phyloP scores from a whole-genome alignment of 164 flowering plant genomes.

The Magnolia sinica region DNA sequence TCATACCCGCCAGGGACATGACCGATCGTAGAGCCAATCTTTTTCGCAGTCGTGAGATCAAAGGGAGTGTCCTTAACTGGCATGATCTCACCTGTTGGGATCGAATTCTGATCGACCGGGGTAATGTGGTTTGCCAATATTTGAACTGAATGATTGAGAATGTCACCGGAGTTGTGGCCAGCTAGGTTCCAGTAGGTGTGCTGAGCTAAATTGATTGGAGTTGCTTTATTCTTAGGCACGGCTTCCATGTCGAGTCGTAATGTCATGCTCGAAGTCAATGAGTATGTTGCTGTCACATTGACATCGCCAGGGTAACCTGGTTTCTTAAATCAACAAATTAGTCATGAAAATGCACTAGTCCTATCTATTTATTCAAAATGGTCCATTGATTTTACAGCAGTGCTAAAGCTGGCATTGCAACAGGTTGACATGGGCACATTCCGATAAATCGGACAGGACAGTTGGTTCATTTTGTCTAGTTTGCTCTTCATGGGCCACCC shows the following conservation, averaged over 20 bases:
- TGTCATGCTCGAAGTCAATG: conserved; percentile 65
- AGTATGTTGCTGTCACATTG: conserved; percentile 67
- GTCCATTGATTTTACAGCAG: neutral
- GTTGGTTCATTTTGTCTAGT: too few relatives aligned
- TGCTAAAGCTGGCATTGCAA: too few relatives aligned
- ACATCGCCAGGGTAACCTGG: conserved; percentile 92
- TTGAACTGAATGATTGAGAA: conserved; percentile 70
- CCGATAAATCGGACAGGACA: too few relatives aligned
- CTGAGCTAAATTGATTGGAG: conserved; percentile 82
- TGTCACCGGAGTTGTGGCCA: conserved; percentile 70
- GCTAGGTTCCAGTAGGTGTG: conserved; percentile 95
- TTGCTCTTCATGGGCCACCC: too few relatives aligned
- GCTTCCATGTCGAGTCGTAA: conserved; percentile 96
- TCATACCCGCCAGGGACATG: conserved; percentile 86
- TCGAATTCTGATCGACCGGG: conserved; percentile 69
- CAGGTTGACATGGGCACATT: too few relatives aligned
- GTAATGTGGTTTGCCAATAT: conserved; percentile 70
- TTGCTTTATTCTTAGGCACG: conserved; percentile 65
- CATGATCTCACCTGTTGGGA: conserved; percentile 85
- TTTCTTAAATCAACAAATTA: conserved; percentile 1
- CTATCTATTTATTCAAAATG: too few relatives aligned
- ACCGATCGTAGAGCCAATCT: conserved; percentile 50
- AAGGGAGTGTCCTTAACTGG: conserved; percentile 80
- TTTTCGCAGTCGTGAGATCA: conserved; percentile 71
- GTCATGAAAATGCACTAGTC: neutral